Base-by-base conservation (phyloP, 176 grass and related monocot genomes). In the Luzula sylvatica region DNA sequence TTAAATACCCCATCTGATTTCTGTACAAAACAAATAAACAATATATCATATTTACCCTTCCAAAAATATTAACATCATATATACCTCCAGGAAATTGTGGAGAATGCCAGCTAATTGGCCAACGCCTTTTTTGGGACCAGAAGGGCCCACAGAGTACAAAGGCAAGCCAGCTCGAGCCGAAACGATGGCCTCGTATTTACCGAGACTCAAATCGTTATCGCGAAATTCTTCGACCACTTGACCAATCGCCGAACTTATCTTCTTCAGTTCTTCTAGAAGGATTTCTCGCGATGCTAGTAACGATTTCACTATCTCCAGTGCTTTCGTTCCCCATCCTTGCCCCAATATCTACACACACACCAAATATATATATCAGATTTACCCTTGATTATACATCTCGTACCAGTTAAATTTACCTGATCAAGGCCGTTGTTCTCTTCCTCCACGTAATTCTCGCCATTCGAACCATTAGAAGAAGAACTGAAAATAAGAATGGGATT, bases 21-120 rank as follows among this genome's bases (percentile, higher is more conserved):
- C 83, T 95, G 83, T 51, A 78, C 27, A 38, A 71, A 56, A 62
- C 46, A 11, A 76, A 71, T 50, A 44, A 20, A 19, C 46, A 52
- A 72, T 14, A 32, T 53, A 22, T n/a, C 7, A 73, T n/a, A n/a
- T n/a, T n/a, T n/a, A 69, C 23, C 53, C 23, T 69, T 56, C 26
- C n/a, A 48, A 53, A n/a, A 26, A 14, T 32, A 47, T n/a, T 24
- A 56, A 46, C n/a, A 61, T 54, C 12, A 51, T n/a, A 20, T 66
- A 42, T 39, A 95, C 83, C 89, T 95, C 80, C 16, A 88, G 63
- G 81, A 84, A 65, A 44, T 95, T 78, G 52, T 80, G 70, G 65
- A 84, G 75, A 53, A 83, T 75, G 18, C 72, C 69, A 60, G 66
- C 68, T 43, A 75, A 38, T 13, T 72, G 80, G 15, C 76, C 73